Evolutionary conservation across 805 yeast species (phyloP).

Genomic region (Lipomyces starkeyi): DNA sequence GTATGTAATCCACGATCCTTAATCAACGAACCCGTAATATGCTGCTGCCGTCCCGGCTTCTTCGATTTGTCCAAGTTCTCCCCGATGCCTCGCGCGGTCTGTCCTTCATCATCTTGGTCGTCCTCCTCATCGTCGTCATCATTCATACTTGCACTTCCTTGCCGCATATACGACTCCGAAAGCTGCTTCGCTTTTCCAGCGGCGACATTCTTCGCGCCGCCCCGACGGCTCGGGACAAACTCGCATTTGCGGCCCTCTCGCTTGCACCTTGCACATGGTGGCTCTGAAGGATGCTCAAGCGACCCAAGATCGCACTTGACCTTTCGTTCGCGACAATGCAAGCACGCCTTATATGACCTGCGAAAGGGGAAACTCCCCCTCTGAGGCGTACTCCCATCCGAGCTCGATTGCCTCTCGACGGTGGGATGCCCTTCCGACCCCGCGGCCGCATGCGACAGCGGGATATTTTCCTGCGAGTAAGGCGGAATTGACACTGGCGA

Average conservation of each 20-base stretch:
- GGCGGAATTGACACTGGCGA: not conserved
- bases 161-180: constrained; percentile 15
- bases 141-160: constrained; percentile 12
- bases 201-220: constrained; percentile 52
- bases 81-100: too few species aligned
- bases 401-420: not conserved
- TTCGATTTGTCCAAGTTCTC: not conserved
- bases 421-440: not conserved
- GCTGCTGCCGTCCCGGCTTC: not conserved
- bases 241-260: constrained; percentile 85
- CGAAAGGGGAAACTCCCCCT: constrained; percentile 48
- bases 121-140: constrained; percentile 23
- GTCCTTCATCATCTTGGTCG: constrained; percentile 45
- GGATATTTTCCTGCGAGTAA: not conserved
- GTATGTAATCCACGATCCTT: constrained; percentile 45
- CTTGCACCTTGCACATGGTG: constrained; percentile 85
- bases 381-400: not conserved
- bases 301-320: constrained; percentile 87
- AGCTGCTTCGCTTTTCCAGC: constrained; percentile 44
- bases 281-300: constrained; percentile 69
- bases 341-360: constrained; percentile 81
- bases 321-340: constrained; percentile 82
- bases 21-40: constrained; percentile 30
- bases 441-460: not conserved
- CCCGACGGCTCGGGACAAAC: constrained; percentile 64